Percentiles rank a stretch among this genome's conserved stretches.
Conservation (phyloP, 2,329 filamentous ascomycete species). For the Diaporthe amygdali region DNA sequence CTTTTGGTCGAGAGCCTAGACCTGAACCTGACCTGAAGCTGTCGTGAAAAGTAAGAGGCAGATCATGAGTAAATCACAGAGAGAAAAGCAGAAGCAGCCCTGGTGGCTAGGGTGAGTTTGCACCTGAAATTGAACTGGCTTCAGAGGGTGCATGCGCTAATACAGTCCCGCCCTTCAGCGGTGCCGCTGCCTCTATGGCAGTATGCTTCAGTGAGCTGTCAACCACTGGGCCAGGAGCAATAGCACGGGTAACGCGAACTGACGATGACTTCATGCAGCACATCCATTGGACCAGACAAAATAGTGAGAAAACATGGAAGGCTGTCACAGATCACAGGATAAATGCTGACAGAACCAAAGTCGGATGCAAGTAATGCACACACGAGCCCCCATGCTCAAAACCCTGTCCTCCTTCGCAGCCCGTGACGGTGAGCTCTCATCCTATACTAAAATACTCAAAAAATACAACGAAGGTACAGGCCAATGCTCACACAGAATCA, state of each 20-base stretch:
- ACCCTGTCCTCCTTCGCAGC: constrained; percentile 44
- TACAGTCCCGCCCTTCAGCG: constrained; percentile 31
- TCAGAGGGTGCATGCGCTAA: neutral
- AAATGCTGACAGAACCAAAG: constrained; percentile 29
- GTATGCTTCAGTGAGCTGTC: constrained; percentile 48
- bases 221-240: neutral
- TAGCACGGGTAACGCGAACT: neutral
- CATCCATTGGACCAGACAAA: constrained; percentile 51
- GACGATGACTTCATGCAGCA: constrained; percentile 34
- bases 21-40: neutral
- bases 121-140: neutral
- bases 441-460: neutral
- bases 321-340: accelerated
- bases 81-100: constrained; percentile 42
- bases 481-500: neutral
- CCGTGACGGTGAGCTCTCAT: constrained; percentile 40
- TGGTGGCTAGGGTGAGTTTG: constrained; percentile 49
- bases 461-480: too few relatives aligned
- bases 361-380: constrained; percentile 50
- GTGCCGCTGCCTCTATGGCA: constrained; percentile 50
- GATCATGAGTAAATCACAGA: constrained; percentile 16
- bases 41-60: neutral
- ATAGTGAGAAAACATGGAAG: constrained; percentile 38
- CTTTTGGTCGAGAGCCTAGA: neutral
- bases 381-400: constrained; percentile 44